Conservation (phyloP, 441 rosid species). For the Flueggea neowawraea region DNA sequence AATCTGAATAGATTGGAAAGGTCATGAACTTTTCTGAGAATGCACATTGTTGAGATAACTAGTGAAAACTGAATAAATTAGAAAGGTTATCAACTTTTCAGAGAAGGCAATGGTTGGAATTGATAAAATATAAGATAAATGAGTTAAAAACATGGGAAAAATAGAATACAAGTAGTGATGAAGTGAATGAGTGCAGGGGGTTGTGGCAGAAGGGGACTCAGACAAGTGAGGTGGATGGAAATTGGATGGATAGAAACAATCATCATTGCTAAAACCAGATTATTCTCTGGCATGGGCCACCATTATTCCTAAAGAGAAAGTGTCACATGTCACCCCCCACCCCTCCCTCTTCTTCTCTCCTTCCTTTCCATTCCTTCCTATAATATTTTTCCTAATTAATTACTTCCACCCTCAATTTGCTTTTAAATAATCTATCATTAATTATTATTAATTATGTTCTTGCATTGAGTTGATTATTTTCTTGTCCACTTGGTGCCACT, state of each 20-base stretch:
- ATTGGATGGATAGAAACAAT: conserved; percentile 3
- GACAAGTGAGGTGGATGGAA: not conserved
- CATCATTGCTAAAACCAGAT: conserved; percentile 47
- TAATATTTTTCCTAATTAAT: no score
- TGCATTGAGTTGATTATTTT: not conserved
- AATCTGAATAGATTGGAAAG: no score
- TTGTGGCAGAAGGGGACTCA: conserved; percentile 1
- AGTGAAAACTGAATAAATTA: no score
- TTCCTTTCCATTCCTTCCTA: no score
- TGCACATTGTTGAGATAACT: no score
- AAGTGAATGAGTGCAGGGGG: no score
- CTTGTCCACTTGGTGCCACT: conserved; percentile 9
- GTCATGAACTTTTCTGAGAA: no score
- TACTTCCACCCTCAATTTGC: conserved; percentile 15
- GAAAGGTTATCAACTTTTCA: no score
- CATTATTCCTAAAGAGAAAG: conserved; percentile 47
- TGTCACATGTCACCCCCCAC: conserved; percentile 42
- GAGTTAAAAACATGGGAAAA: no score
- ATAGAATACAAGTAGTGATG: no score
- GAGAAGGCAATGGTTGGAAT: no score
- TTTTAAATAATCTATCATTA: conserved; percentile 17
- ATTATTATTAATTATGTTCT: not conserved
- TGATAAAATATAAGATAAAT: no score
- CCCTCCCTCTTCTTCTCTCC: conserved; percentile 6
- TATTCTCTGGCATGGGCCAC: conserved; percentile 70